Evolutionary conservation across 176 grass and related monocot species (phyloP).

Genomic region (Tillandsia fasciculata): DNA sequence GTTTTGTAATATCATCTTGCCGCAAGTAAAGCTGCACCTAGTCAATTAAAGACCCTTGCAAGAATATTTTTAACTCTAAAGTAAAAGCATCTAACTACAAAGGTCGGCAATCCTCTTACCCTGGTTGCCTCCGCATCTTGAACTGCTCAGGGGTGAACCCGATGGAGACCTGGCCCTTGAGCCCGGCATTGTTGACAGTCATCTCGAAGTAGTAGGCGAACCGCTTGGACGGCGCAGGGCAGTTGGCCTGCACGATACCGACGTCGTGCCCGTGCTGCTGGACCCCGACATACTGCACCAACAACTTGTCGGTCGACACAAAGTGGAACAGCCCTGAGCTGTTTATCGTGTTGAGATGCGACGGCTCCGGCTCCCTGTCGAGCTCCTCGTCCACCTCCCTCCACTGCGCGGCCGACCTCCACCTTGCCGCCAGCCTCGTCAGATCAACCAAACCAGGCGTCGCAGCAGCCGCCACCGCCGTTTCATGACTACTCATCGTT

Average conservation of each 20-base stretch:
- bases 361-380: conserved; percentile 63
- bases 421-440: conserved; percentile 57
- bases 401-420: conserved; percentile 64
- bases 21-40: no score
- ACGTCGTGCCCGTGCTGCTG: conserved; percentile 75
- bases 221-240: conserved; percentile 55
- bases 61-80: not conserved
- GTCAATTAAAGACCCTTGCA: no score
- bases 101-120: conserved; percentile 22
- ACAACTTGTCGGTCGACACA: conserved; percentile 82
- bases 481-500: conserved; percentile 45
- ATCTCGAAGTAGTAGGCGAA: conserved; percentile 87
- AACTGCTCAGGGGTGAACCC: conserved; percentile 72
- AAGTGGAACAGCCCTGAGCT: conserved; percentile 85
- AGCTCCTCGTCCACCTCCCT: conserved; percentile 31
- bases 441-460: conserved; percentile 27
- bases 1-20: no score
- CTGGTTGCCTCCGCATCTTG: conserved; percentile 85
- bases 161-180: conserved; percentile 60
- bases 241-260: conserved; percentile 79
- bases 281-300: conserved; percentile 48
- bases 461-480: not conserved
- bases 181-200: conserved; percentile 59
- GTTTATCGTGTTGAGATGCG: conserved; percentile 85
- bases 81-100: not conserved